Evolutionary conservation across 192 early-diverging fungal genomes (phyloP).

Genomic region (Backusella parvicylindrica): DNA sequence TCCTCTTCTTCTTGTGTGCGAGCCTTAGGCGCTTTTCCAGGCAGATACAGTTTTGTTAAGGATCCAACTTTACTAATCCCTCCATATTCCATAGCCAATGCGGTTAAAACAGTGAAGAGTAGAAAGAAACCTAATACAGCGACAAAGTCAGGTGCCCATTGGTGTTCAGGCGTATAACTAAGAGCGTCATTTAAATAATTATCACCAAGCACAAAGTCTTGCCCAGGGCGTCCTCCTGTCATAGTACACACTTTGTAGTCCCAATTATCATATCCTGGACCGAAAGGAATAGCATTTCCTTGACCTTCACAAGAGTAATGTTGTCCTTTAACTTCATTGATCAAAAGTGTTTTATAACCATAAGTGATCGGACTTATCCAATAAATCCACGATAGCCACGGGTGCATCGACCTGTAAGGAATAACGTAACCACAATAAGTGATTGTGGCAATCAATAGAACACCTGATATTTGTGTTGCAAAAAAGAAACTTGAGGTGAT

Average conservation of each 20-base stretch:
- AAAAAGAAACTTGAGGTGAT: slow-evolving; percentile 47
- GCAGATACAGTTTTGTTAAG: slow-evolving; percentile 46
- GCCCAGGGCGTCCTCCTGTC: slow-evolving; percentile 54
- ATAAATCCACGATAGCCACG: slow-evolving; percentile 63
- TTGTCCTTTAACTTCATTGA: slow-evolving; percentile 59
- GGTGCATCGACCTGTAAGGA: slow-evolving; percentile 56
- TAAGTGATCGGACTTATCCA: slow-evolving; percentile 71
- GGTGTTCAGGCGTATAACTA: slow-evolving; percentile 50
- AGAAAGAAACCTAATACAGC: slow-evolving; percentile 51
- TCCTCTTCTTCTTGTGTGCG: slow-evolving; percentile 27
- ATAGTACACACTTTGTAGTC: slow-evolving; percentile 55
- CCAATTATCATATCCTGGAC: slow-evolving; percentile 34
- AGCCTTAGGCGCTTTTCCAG: slow-evolving; percentile 27
- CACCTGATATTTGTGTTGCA: slow-evolving; percentile 50
- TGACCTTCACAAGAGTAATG: slow-evolving; percentile 30
- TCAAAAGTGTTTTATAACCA: slow-evolving; percentile 62
- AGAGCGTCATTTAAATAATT: slow-evolving; percentile 55
- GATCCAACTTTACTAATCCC: slow-evolving; percentile 40
- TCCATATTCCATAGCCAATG: slow-evolving; percentile 50
- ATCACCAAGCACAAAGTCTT: slow-evolving; percentile 53
- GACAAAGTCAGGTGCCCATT: slow-evolving; percentile 57
- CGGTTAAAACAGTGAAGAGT: slow-evolving; percentile 36
- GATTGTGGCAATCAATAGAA: slow-evolving; percentile 51
- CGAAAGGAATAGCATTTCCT: slow-evolving; percentile 26
- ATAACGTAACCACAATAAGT: slow-evolving; percentile 61